Percentiles rank a stretch among this genome's conserved stretches.
Conservation (phyloP, 139 green algal genomes). For the Ettlia oleoabundans region DNA sequence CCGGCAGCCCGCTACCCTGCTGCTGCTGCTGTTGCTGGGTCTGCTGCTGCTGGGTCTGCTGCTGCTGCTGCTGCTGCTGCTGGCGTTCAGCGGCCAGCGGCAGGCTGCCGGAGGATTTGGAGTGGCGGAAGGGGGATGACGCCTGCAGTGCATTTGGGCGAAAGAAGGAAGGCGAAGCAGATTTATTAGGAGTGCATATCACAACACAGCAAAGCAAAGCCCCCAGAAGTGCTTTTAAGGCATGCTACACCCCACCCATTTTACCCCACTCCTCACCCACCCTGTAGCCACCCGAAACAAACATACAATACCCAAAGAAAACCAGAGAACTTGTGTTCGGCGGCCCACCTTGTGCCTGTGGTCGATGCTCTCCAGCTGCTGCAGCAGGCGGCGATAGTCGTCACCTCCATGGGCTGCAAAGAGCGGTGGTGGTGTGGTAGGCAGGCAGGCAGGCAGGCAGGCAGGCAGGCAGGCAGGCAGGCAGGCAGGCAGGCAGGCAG, state of each 20-base stretch:
- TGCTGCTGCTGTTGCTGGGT: not conserved
- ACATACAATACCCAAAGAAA: not conserved
- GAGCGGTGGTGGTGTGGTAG: not conserved
- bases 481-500: not conserved
- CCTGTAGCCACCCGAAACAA: not conserved
- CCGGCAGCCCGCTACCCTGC: not conserved
- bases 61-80: slow-evolving; percentile 6
- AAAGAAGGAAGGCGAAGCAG: not conserved
- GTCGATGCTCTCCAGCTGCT: slow-evolving; percentile 13
- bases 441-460: not conserved
- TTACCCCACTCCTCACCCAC: no score
- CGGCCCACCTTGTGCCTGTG: slow-evolving; percentile 21
- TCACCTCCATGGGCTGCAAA: slow-evolving; percentile 38
- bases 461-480: not conserved
- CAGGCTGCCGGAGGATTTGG: slow-evolving; percentile 11
- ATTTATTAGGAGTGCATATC: not conserved
- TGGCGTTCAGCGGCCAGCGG: no score
- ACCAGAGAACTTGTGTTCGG: not conserved
- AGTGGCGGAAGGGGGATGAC: not conserved
- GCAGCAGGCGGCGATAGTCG: slow-evolving; percentile 35
- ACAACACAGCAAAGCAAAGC: no score
- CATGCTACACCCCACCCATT: no score
- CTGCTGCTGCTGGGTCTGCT: not conserved
- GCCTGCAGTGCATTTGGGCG: not conserved
- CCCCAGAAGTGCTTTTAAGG: no score